A percentile compares a stretch with the other conserved stretches of the same genome.
Evolutionary conservation across 495 filamentous ascomycete species (phyloP).

Genomic region (Neurospora sp.): DNA sequence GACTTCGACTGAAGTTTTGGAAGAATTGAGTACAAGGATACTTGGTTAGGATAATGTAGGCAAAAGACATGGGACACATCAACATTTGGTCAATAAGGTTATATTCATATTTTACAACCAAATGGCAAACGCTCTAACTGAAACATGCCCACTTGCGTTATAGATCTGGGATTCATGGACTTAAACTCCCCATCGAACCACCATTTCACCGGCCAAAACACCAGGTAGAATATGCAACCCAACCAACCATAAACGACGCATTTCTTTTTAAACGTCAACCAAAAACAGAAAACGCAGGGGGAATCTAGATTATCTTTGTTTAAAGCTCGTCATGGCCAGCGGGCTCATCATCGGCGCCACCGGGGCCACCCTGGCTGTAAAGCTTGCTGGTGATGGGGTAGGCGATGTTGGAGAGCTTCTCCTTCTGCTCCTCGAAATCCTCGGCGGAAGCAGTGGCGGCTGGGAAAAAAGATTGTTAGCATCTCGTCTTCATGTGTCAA

Average conservation of each 20-base stretch:
- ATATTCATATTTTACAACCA: background rate
- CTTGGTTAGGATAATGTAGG: background rate
- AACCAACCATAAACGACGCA: background rate
- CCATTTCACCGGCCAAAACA: background rate
- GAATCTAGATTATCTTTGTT: slow-evolving; percentile 27
- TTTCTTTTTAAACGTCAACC: slow-evolving; percentile 17
- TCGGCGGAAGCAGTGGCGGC: slow-evolving; percentile 73
- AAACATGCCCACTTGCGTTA: background rate
- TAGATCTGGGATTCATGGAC: background rate
- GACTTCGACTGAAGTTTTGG: background rate
- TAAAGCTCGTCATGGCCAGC: slow-evolving; percentile 85
- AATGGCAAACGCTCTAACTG: background rate
- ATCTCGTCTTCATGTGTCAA: background rate
- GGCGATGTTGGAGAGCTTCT: slow-evolving; percentile 92
- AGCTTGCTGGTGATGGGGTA: slow-evolving; percentile 99
- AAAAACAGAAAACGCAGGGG: slow-evolving; percentile 12
- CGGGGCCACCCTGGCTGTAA: slow-evolving; percentile 59
- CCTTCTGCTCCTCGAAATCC: slow-evolving; percentile 99
- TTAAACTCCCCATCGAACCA: background rate
- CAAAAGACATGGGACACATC: background rate
- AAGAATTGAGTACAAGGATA: background rate
- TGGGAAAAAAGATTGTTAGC: slow-evolving; percentile 12
- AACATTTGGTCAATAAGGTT: background rate
- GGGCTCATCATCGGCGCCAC: slow-evolving; percentile 61
- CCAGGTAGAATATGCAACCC: background rate